Percentiles rank a stretch among this genome's conserved stretches.
Conservation (phyloP, 176 grass and related monocot genomes). For the Bonia amplexicaulis region DNA sequence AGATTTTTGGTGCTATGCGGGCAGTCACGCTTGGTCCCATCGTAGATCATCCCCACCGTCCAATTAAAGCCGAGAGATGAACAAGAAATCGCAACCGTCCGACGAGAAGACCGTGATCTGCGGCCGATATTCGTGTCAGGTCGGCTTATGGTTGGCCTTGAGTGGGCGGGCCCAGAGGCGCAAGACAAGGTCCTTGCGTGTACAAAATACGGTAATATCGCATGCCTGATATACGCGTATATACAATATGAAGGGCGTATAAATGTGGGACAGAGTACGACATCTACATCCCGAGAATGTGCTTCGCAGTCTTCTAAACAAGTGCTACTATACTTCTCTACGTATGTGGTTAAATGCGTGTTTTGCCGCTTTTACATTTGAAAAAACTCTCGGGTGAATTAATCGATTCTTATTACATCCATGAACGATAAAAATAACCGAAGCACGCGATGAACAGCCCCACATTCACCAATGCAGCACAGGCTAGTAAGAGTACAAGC, state of each 20-base stretch:
- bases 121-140: constrained; percentile 8
- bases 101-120: background rate
- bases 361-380: too few species aligned
- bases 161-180: background rate
- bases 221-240: background rate
- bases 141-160: constrained; percentile 11
- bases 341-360: too few species aligned
- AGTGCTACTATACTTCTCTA: too few species aligned
- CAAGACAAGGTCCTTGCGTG: background rate
- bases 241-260: background rate
- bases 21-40: background rate
- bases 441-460: too few species aligned
- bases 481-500: background rate
- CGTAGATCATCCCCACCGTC: background rate
- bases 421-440: too few species aligned
- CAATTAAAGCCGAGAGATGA: background rate
- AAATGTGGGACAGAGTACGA: background rate
- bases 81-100: background rate
- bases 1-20: background rate
- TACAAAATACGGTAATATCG: background rate
- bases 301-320: background rate
- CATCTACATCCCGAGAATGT: background rate
- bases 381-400: background rate
- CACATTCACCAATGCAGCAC: background rate
- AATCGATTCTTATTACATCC: background rate